These are phyloP conservation scores for Carex myosuroides DNA, from an alignment of 176 grass and related monocot genomes.

Conservation along the genomic window DNA sequence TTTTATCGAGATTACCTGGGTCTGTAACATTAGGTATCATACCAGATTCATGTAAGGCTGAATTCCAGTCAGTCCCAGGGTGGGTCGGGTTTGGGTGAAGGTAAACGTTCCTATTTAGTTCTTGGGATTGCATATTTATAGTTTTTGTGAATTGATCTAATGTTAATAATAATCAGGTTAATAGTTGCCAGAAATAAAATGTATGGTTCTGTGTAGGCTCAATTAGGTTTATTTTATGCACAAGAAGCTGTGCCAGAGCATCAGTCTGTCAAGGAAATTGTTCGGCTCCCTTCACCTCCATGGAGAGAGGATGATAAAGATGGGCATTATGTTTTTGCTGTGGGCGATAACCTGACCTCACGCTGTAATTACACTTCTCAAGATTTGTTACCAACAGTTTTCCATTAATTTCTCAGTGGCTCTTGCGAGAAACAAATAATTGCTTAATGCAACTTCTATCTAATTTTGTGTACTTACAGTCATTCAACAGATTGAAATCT, in stretches of 20 bases:
- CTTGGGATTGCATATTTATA: not conserved
- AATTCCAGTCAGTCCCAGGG: not conserved
- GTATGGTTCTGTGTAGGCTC: conserved; percentile 39
- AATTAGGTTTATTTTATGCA: conserved; percentile 65
- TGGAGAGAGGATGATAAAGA: conserved; percentile 89
- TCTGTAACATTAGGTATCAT: not conserved
- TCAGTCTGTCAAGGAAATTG: conserved; percentile 31
- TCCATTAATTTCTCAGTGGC: conserved; percentile 13
- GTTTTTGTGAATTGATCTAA: not conserved
- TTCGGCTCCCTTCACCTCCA: conserved; percentile 49
- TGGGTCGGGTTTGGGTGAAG: not conserved
- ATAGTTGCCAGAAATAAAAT: conserved; percentile 31
- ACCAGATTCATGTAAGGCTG: not conserved
- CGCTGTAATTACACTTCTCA: conserved; percentile 59
- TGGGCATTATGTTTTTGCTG: conserved; percentile 84
- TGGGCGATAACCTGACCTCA: conserved; percentile 87
- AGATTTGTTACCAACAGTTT: not conserved
- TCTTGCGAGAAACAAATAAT: not conserved
- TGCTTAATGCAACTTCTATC: not conserved
- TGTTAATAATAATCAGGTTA: not conserved
- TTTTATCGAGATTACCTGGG: not conserved
- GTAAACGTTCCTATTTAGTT: not conserved
- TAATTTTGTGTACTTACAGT: not conserved
- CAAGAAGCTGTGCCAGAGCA: conserved; percentile 53
- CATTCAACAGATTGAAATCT: not conserved